phyloP scores from a whole-genome alignment of 1,139 yeast genomes.

The Yamadazyma friedrichii region DNA sequence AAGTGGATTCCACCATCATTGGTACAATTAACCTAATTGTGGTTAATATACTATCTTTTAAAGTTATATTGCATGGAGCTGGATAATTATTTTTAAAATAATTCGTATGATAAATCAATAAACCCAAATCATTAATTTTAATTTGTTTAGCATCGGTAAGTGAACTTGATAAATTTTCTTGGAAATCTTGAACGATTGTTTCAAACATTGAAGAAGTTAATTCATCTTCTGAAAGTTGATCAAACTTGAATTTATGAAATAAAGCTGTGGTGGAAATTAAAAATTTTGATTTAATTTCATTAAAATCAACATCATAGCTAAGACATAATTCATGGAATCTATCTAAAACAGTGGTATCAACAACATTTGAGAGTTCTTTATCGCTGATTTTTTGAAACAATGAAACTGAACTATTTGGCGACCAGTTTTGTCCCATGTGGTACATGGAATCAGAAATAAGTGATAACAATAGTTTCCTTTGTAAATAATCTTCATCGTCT shows the following conservation, averaged over 20 bases:
- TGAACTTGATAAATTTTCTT: slow-evolving; percentile 25
- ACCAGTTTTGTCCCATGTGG: slow-evolving; percentile 27
- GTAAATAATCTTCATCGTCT: slow-evolving; percentile 55
- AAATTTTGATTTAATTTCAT: slow-evolving; percentile 35
- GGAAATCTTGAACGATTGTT: slow-evolving; percentile 33
- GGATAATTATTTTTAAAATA: slow-evolving; percentile 7
- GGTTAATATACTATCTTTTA: slow-evolving; percentile 34
- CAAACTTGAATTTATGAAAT: slow-evolving; percentile 24
- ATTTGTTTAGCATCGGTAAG: slow-evolving; percentile 23
- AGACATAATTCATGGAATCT: slow-evolving; percentile 54
- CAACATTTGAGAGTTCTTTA: slow-evolving; percentile 13
- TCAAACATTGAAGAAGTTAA: slow-evolving; percentile 33
- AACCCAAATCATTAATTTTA: slow-evolving; percentile 30
- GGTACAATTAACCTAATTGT: slow-evolving; percentile 38
- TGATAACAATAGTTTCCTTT: slow-evolving; percentile 43
- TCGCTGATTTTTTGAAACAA: slow-evolving; percentile 10
- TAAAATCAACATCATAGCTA: slow-evolving; percentile 64
- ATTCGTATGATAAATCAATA: slow-evolving; percentile 21
- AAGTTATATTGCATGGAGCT: slow-evolving; percentile 17
- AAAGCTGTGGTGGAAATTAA: slow-evolving; percentile 26
- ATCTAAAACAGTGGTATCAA: slow-evolving; percentile 24
- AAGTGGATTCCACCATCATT: slow-evolving; percentile 30
- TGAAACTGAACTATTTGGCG: slow-evolving; percentile 11
- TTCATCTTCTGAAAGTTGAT: slow-evolving; percentile 24
- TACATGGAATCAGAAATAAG: slow-evolving; percentile 47